phyloP scores from a whole-genome alignment of 768 basidiomycete genomes.

The Phylloporus sp. region DNA sequence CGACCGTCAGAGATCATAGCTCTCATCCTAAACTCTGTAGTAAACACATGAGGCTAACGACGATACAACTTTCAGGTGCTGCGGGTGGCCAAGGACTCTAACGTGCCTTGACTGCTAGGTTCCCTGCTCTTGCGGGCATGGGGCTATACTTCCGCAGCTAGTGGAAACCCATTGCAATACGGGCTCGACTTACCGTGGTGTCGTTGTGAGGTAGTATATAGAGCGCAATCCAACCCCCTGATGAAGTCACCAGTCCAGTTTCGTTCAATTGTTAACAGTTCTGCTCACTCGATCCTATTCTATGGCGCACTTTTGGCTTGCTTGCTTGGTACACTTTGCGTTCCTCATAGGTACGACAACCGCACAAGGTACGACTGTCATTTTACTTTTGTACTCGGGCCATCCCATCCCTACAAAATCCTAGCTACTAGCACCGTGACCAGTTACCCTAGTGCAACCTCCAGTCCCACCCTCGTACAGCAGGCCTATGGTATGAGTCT shows the following conservation, averaged over 20 bases:
- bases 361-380: constrained; percentile 4
- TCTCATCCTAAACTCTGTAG: neutral
- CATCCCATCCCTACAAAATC: neutral
- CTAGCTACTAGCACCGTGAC: constrained; percentile 5
- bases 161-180: neutral
- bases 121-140: neutral
- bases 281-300: neutral
- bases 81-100: neutral
- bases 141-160: constrained; percentile 3
- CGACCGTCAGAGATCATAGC: neutral
- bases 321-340: neutral
- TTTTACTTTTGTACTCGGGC: neutral
- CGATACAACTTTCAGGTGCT: too few species aligned
- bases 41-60: too few species aligned
- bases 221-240: neutral
- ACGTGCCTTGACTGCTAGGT: neutral
- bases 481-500: neutral
- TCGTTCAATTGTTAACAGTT: neutral
- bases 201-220: neutral
- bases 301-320: neutral
- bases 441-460: constrained; percentile 1
- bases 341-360: neutral
- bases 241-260: neutral
- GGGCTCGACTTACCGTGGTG: neutral
- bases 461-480: constrained; percentile 9